Conservation (phyloP, 1,139 yeast genomes). For the Diutina siamensis region DNA sequence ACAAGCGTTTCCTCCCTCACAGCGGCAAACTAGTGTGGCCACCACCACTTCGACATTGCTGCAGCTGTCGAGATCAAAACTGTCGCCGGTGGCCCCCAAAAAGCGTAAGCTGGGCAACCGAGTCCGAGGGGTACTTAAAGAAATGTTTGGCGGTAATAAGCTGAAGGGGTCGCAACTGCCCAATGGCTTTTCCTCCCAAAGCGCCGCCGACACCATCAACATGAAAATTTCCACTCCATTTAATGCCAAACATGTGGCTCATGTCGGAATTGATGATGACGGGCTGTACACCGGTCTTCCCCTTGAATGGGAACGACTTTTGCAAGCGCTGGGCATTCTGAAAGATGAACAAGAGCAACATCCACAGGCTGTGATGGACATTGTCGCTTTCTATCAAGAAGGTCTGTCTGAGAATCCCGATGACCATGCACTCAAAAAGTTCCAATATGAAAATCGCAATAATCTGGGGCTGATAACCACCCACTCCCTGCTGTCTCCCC, state of each 20-base stretch:
- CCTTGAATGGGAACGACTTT: slow-evolving; percentile 76
- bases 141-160: slow-evolving; percentile 28
- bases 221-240: slow-evolving; percentile 79
- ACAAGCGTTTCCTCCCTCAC: neutral
- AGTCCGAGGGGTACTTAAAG: slow-evolving; percentile 29
- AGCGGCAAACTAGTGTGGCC: neutral
- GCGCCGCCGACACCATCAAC: neutral
- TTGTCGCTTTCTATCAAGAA: slow-evolving; percentile 78
- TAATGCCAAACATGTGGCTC: slow-evolving; percentile 84
- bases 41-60: neutral
- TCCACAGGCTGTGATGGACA: slow-evolving; percentile 91
- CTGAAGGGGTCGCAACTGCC: slow-evolving; percentile 10
- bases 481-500: neutral
- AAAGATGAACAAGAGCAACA: slow-evolving; percentile 77
- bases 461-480: slow-evolving; percentile 2
- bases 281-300: slow-evolving; percentile 90
- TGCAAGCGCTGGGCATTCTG: slow-evolving; percentile 80
- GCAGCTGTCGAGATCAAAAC: slow-evolving; percentile 3
- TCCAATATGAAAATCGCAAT: slow-evolving; percentile 21
- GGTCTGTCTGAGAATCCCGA: slow-evolving; percentile 40
- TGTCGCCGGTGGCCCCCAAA: neutral
- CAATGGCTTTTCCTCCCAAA: neutral
- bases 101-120: slow-evolving; percentile 22
- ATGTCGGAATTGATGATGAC: slow-evolving; percentile 83
- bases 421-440: slow-evolving; percentile 64